Base-by-base conservation (phyloP, 2,329 filamentous ascomycete species). In the Arachnomyces sp. region DNA sequence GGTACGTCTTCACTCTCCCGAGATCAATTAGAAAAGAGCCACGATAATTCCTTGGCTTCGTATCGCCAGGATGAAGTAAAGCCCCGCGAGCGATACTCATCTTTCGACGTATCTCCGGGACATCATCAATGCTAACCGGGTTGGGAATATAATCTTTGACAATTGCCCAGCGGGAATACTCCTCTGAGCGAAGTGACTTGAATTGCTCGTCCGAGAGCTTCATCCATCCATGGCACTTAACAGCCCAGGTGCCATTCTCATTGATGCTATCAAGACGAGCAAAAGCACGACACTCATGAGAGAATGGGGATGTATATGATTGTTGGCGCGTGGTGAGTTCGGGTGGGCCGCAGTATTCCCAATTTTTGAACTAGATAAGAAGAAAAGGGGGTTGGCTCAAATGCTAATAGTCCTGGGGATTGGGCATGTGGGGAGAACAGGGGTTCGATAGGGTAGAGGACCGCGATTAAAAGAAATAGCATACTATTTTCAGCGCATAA, bases 401-500 rank as follows among this genome's bases (percentile, higher is more conserved):
- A 5, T 25, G 20, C 20, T 25, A 25, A 25, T 25, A 25, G 20
- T 25, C 9, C 20, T 5, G 20, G 20, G 20, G 9, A 9, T 25
- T 25, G 20, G 5, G 20, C 5, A 25, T 9, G 20, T n/a, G n/a
- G n/a, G n/a, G n/a, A n/a, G n/a, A n/a, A n/a, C n/a, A n/a, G n/a
- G n/a, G n/a, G n/a, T n/a, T n/a, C n/a, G n/a, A n/a, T n/a, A n/a
- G n/a, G n/a, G n/a, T n/a, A n/a, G n/a, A n/a, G n/a, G n/a, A n/a
- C n/a, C n/a, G n/a, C n/a, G 20, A 25, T 25, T 5, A 9, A 25
- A 25, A 9, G 9, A 25, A n/a, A n/a, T n/a, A n/a, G 17, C 37
- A 37, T 33, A 46, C 44, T 15, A 45, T 37, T 36, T 39, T 47
- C n/a, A 44, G 30, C 28, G 43, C 43, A 37, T 43, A 41, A 9